Conservation (phyloP, 768 basidiomycete genomes). For the Mycena alexandri region DNA sequence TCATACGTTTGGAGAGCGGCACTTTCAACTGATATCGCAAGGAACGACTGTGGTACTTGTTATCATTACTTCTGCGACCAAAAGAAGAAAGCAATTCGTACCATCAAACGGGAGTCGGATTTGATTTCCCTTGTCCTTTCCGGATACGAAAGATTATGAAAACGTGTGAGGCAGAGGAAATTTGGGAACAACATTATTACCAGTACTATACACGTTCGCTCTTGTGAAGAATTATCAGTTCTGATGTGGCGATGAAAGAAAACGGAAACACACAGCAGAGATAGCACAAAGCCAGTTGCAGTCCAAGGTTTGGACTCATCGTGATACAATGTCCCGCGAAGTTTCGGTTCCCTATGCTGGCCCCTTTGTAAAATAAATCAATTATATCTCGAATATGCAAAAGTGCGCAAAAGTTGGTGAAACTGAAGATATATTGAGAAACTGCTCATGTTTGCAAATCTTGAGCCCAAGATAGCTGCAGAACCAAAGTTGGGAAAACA, state of each 20-base stretch:
- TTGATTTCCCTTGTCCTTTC: neutral
- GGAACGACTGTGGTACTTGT: constrained; percentile 10
- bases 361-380: too few species aligned
- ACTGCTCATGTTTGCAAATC: too few species aligned
- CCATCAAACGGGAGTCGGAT: constrained; percentile 3
- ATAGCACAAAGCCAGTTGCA: neutral
- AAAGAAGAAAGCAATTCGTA: neutral
- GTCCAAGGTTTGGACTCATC: constrained; percentile 9
- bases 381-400: too few species aligned
- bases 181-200: neutral
- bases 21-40: constrained; percentile 18
- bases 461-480: too few species aligned
- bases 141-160: constrained; percentile 15
- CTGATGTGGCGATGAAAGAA: neutral
- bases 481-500: too few species aligned
- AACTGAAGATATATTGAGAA: too few species aligned
- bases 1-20: constrained; percentile 19
- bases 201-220: constrained; percentile 18
- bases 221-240: neutral
- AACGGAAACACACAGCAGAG: neutral
- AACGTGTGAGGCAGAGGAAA: neutral
- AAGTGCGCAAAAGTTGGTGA: too few species aligned
- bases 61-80: neutral
- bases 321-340: neutral
- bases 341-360: too few species aligned